Evolutionary conservation across 75 land plant species (phyloP).

Genomic region (Selaginella moellendorffii): DNA sequence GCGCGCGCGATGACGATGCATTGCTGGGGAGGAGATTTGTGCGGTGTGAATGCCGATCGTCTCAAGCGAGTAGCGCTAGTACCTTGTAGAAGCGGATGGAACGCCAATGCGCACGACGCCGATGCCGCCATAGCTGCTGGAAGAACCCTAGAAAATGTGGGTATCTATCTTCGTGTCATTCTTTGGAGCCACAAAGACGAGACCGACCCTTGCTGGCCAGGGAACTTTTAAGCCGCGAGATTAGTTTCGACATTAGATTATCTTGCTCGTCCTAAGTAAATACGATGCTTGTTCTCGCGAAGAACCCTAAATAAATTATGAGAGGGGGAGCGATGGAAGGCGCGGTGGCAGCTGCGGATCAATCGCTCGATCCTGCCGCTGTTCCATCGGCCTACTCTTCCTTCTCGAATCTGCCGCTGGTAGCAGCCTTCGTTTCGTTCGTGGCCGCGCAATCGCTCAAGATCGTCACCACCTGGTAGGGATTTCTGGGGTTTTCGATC

Average conservation of each 20-base stretch:
- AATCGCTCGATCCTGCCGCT: background rate
- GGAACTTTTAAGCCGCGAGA: no score
- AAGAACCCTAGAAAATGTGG: no score
- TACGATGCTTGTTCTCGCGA: no score
- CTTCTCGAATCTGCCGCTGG: constrained; percentile 28
- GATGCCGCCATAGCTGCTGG: no score
- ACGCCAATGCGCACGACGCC: no score
- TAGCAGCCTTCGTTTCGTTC: constrained; percentile 49
- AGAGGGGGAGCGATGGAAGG: background rate
- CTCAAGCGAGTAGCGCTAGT: background rate
- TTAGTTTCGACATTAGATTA: no score
- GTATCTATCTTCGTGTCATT: no score
- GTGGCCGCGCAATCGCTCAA: constrained; percentile 52
- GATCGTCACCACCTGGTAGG: constrained; percentile 55
- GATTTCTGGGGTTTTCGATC: background rate
- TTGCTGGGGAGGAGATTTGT: no score
- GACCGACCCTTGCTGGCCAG: no score
- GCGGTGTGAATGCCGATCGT: background rate
- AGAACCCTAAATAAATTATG: background rate
- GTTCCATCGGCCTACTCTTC: background rate
- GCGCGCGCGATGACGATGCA: background rate
- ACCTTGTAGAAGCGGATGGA: background rate
- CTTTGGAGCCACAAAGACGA: no score
- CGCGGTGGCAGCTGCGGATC: background rate
- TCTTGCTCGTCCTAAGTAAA: no score